phyloP scores from a whole-genome alignment of 2,329 filamentous ascomycete species.

The Myriangium duriaei region DNA sequence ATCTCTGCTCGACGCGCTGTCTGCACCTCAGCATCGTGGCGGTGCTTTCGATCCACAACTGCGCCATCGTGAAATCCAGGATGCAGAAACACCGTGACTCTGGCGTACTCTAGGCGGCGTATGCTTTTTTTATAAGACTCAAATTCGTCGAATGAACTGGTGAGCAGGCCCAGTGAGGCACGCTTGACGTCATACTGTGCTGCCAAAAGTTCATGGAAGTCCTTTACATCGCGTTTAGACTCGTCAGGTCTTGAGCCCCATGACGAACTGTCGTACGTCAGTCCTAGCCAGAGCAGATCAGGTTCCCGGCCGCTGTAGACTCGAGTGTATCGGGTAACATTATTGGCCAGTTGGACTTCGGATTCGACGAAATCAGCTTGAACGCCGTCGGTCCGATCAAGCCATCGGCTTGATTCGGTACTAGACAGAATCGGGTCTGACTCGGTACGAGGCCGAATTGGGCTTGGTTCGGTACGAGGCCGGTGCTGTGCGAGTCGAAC shows the following conservation, averaged over 20 bases:
- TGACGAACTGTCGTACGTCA: slow-evolving; percentile 2
- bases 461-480: too few species aligned
- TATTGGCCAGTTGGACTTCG: too few species aligned
- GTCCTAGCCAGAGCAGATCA: slow-evolving; percentile 4
- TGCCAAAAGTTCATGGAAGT: background rate
- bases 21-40: background rate
- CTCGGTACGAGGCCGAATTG: too few species aligned
- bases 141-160: slow-evolving; percentile 2
- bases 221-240: background rate
- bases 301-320: background rate
- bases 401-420: too few species aligned
- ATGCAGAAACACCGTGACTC: background rate
- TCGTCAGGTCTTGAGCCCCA: background rate
- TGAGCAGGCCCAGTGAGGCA: slow-evolving; percentile 1
- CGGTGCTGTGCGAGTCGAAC: too few species aligned
- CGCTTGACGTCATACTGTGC: background rate
- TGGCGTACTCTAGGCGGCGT: background rate
- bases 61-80: slow-evolving; percentile 1
- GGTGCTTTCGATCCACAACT: slow-evolving; percentile 1
- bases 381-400: too few species aligned
- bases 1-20: slow-evolving; percentile 18
- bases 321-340: background rate
- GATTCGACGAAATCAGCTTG: too few species aligned
- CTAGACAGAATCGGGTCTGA: too few species aligned
- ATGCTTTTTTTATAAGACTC: slow-evolving; percentile 1